Conservation (phyloP, 192 early-diverging fungal genomes). For the Podila epicladia region DNA sequence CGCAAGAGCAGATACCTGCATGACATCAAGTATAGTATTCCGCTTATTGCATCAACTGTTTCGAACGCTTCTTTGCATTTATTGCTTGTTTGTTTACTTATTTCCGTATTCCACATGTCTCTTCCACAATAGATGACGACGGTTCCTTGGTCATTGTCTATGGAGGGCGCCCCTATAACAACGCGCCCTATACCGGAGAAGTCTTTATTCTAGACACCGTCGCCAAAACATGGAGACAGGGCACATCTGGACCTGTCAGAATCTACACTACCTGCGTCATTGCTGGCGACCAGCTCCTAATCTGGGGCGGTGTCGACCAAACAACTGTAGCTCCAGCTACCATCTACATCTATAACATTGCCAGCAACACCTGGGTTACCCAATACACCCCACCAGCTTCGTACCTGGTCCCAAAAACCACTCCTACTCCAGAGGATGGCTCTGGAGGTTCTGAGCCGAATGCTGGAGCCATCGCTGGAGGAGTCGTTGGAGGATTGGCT, state of each 20-base stretch:
- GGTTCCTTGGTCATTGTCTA: conserved; percentile 21
- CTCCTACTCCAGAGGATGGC: not conserved
- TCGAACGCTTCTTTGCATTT: no score
- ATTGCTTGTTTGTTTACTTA: not conserved
- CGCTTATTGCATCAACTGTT: no score
- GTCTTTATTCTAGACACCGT: conserved; percentile 30
- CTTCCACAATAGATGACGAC: conserved; percentile 23
- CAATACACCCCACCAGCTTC: conserved; percentile 21
- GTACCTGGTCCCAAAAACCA: not conserved
- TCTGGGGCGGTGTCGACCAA: conserved; percentile 26
- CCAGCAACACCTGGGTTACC: conserved; percentile 10
- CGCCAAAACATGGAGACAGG: conserved; percentile 11
- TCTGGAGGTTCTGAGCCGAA: not conserved
- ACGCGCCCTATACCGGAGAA: conserved; percentile 3
- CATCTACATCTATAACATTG: conserved; percentile 20
- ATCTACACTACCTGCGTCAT: conserved; percentile 27
- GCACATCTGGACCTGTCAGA: conserved; percentile 14
- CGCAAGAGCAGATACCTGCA: conserved; percentile 37
- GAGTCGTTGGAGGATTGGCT: conserved; percentile 23
- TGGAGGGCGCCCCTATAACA: conserved; percentile 12
- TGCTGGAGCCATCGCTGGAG: conserved; percentile 38
- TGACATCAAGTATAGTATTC: conserved; percentile 11
- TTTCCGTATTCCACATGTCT: not conserved
- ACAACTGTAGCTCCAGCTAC: not conserved
- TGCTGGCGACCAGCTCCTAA: conserved; percentile 19